Conservation (phyloP, 2,329 filamentous ascomycete species). For the Aspergillus tubingensis region DNA sequence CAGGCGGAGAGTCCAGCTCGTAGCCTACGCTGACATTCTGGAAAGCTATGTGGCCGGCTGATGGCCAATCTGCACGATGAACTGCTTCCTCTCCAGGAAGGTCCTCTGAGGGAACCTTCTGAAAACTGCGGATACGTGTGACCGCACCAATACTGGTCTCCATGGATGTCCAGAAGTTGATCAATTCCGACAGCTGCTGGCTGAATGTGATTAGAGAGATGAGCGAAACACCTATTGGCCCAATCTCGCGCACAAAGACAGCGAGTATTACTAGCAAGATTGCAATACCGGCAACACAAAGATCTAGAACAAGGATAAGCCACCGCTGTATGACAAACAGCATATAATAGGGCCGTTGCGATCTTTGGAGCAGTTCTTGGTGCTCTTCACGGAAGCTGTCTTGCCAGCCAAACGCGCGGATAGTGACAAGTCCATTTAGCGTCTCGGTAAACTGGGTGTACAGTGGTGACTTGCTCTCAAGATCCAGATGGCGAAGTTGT, state of each 20-base stretch:
- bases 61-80: not conserved
- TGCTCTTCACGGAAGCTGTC: not conserved
- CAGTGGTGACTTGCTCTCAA: not conserved
- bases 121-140: not conserved
- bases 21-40: not conserved
- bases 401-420: not conserved
- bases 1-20: not conserved
- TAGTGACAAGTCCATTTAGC: not conserved
- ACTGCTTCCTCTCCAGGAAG: not conserved
- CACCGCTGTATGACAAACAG: conserved; percentile 1
- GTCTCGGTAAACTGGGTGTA: conserved; percentile 1
- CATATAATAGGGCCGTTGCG: not conserved
- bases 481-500: not conserved
- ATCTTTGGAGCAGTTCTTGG: not conserved
- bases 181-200: not conserved
- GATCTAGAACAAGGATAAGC: not conserved
- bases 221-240: not conserved
- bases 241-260: not conserved
- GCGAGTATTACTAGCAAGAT: not conserved
- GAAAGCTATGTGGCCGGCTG: not conserved
- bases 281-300: not conserved
- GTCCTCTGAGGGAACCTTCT: not conserved
- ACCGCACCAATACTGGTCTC: conserved; percentile 1
- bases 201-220: not conserved
- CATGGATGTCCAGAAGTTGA: conserved; percentile 1